These are phyloP conservation scores for Talaromyces stipitatus DNA, from an alignment of 495 filamentous ascomycete genomes.

Conservation along the genomic window DNA sequence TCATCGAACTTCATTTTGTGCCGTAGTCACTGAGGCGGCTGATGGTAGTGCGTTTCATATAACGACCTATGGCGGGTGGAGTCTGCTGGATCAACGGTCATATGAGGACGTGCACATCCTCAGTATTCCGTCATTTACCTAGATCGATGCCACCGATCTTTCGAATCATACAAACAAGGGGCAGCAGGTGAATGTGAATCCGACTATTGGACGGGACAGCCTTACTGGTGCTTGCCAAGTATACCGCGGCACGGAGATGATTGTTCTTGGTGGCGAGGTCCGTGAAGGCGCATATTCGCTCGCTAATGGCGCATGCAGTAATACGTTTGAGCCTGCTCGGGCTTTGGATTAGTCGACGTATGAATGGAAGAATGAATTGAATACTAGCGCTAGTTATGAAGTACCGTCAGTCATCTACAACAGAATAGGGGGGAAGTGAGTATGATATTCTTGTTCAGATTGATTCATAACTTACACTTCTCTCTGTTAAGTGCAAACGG, in stretches of 20 bases:
- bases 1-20: background rate
- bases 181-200: background rate
- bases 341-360: background rate
- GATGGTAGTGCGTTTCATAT: background rate
- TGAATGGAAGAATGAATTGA: background rate
- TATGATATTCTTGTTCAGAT: background rate
- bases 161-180: background rate
- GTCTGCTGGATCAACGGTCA: background rate
- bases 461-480: background rate
- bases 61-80: constrained; percentile 1
- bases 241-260: constrained; percentile 1
- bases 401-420: background rate
- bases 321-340: background rate
- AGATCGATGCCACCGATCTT: background rate
- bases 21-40: background rate
- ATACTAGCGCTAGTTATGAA: background rate
- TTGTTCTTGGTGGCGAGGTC: background rate
- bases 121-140: constrained; percentile 2
- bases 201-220: background rate
- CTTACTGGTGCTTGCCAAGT: background rate
- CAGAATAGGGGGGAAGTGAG: background rate
- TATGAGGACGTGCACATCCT: constrained; percentile 1
- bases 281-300: background rate
- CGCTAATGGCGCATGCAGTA: background rate
- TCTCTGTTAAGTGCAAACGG: background rate